A percentile compares a stretch with the other conserved stretches of the same genome.
phyloP scores from a whole-genome alignment of 2,329 filamentous ascomycete genomes.

The Neonectria hederae region DNA sequence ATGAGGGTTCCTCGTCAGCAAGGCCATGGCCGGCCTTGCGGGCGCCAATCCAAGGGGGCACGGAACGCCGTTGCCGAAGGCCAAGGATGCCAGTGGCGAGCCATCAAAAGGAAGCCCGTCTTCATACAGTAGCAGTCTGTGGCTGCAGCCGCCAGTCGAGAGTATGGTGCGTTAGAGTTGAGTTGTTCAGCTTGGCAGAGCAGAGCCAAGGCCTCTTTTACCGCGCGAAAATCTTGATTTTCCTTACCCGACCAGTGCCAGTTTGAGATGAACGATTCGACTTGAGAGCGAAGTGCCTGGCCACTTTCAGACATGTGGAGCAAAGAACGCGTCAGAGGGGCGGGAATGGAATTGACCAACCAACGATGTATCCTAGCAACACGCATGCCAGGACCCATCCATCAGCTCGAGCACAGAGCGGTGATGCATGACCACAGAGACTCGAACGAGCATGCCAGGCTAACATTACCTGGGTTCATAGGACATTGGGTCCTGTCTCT shows the following conservation, averaged over 20 bases:
- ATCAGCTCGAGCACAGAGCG: not conserved
- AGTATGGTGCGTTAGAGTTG: conserved; percentile 3
- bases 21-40: not conserved
- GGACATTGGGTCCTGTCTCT: not conserved
- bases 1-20: not conserved
- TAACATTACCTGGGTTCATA: conserved; percentile 1
- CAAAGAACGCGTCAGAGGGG: conserved; percentile 37
- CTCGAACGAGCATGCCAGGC: not conserved
- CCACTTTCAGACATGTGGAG: conserved; percentile 24
- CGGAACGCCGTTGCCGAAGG: not conserved
- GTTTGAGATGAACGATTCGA: conserved; percentile 14
- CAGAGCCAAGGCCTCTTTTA: conserved; percentile 1
- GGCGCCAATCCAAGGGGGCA: not conserved
- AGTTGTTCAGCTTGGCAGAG: conserved; percentile 13
- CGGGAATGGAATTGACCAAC: conserved; percentile 30
- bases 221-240: conserved; percentile 17
- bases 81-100: not conserved
- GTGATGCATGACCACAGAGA: conserved; percentile 1
- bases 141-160: not conserved
- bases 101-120: conserved; percentile 7
- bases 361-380: conserved; percentile 32
- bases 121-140: not conserved
- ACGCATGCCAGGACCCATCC: conserved; percentile 3
- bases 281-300: conserved; percentile 2
- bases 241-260: not conserved